Evolutionary conservation across 441 rosid species (phyloP), one percentile per base, ranked within the genome.

Genomic region (Euphorbia schlechtendalii): DNA sequence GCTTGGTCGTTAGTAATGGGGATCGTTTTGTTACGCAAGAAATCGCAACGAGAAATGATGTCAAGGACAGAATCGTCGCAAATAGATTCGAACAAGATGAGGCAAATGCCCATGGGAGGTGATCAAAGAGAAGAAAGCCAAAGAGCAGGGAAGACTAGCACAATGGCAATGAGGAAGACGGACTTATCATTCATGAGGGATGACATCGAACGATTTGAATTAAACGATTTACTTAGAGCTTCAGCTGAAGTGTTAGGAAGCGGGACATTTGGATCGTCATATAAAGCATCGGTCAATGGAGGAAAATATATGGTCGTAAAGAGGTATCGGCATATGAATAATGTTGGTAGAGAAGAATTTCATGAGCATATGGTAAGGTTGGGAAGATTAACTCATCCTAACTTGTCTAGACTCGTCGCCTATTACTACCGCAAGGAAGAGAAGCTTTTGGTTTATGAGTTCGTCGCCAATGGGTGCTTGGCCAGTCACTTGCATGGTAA

Each of bases 241-340:
- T 88, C 99, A 0, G 98, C 99, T 5, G 98, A 94, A 73, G 87
- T 94, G 27, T 72, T 94, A 68, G 99, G 98, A 41, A 89, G 99
- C 51, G 99, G 98, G 52, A 83, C 86, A 48, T 94, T 89, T 54
- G 98, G 99, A n/a, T 82, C 96, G 52, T 91, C 99, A 6, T 94
- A 89, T 59, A 94, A 94, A 71, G 87, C 99, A 0, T 78, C 59
- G 0, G 70, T 87, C 14, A 27, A 43, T 59, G 62, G 40, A 12
- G 90, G 87, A 8, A 65, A 65, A 27, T 65, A 75, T 0, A 20
- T 86, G 70, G 99, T 94, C 59, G 99, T 91, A 57, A 94, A 94
- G 85, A 85, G 96, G 81, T 94, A 86, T 64, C 84, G 84, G 69
- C 89, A 86, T 63, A 89, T 91, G 96, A 91, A 79, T 69, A 82